Percentiles rank a stretch among this genome's conserved stretches.
Evolutionary conservation across 1,139 yeast species (phyloP).

Genomic region (Kazachstania sp.): DNA sequence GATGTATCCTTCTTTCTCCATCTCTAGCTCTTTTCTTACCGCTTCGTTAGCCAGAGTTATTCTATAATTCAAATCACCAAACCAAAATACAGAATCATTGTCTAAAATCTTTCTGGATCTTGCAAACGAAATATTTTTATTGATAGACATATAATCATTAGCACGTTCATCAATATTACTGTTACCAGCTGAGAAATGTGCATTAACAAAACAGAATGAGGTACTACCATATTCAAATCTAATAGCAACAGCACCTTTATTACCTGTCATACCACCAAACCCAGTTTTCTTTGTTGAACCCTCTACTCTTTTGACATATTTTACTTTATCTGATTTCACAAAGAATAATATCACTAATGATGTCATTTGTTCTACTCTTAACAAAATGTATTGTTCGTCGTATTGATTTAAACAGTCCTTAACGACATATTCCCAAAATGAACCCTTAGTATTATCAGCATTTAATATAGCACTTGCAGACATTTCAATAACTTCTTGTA

Average conservation of each 20-base stretch:
- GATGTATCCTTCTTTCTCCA: slow-evolving; percentile 41
- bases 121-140: slow-evolving; percentile 37
- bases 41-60: slow-evolving; percentile 60
- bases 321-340: slow-evolving; percentile 47
- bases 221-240: slow-evolving; percentile 70
- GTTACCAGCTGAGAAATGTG: slow-evolving; percentile 91
- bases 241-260: slow-evolving; percentile 89
- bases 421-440: slow-evolving; percentile 54
- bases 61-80: slow-evolving; percentile 90
- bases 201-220: slow-evolving; percentile 69
- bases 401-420: slow-evolving; percentile 47
- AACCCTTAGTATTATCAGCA: slow-evolving; percentile 57
- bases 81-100: slow-evolving; percentile 83
- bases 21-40: slow-evolving; percentile 39
- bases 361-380: slow-evolving; percentile 83
- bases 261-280: slow-evolving; percentile 88
- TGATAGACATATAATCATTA: slow-evolving; percentile 64
- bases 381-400: slow-evolving; percentile 47
- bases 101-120: slow-evolving; percentile 50
- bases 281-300: slow-evolving; percentile 88
- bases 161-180: slow-evolving; percentile 72
- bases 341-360: slow-evolving; percentile 68
- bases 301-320: slow-evolving; percentile 54
- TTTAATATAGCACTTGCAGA: slow-evolving; percentile 75
- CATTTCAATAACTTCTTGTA: slow-evolving; percentile 87